Evolutionary conservation across 768 basidiomycete species (phyloP).

Genomic region (Tylopilus sp.): DNA sequence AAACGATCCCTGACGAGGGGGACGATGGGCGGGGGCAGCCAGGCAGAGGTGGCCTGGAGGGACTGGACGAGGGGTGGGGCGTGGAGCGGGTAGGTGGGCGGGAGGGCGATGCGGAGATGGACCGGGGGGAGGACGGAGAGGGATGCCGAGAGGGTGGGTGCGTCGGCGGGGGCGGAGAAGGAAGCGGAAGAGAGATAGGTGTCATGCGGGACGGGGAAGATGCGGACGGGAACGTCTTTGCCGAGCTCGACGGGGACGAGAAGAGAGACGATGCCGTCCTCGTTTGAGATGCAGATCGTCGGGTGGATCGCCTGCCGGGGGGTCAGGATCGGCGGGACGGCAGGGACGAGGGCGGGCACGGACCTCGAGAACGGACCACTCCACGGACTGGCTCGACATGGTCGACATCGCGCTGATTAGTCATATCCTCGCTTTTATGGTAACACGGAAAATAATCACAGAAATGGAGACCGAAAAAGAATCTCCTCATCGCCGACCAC

Average conservation of each 20-base stretch:
- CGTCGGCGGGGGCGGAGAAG: not conserved
- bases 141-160: constrained; percentile 14
- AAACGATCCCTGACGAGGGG: constrained; percentile 40
- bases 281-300: constrained; percentile 52
- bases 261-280: constrained; percentile 29
- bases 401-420: constrained; percentile 1
- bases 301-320: constrained; percentile 69
- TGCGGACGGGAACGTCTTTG: constrained; percentile 36
- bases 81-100: constrained; percentile 51
- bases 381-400: constrained; percentile 5
- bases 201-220: constrained; percentile 25
- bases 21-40: constrained; percentile 44
- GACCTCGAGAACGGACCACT: constrained; percentile 28
- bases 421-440: constrained; percentile 5
- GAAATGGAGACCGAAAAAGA: constrained; percentile 18
- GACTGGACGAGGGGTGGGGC: constrained; percentile 53
- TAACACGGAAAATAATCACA: constrained; percentile 2
- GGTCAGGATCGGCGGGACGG: constrained; percentile 6
- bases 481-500: constrained; percentile 18
- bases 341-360: constrained; percentile 3
- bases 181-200: constrained; percentile 1
- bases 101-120: constrained; percentile 52
- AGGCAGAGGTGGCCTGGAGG: constrained; percentile 53
- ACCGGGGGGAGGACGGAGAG: constrained; percentile 62
- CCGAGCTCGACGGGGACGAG: constrained; percentile 66